A percentile compares a stretch with the other conserved stretches of the same genome.
phyloP scores from a whole-genome alignment of 139 green algal species.

The Chlamydomonas incerta region DNA sequence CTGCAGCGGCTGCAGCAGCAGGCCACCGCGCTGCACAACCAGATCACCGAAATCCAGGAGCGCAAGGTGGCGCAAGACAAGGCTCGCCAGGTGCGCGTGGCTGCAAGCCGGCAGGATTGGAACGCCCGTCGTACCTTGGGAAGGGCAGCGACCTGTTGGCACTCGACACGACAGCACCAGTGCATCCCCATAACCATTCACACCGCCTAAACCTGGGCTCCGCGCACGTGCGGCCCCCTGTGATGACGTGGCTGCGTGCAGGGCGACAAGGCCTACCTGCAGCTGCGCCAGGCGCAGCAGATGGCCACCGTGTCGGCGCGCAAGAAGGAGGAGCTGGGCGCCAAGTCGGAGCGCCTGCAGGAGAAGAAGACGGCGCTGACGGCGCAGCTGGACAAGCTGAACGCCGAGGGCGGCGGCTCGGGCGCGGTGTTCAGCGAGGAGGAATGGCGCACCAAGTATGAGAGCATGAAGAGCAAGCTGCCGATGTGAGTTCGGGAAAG shows the following conservation, averaged over 20 bases:
- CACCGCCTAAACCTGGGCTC: no score
- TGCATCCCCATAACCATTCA: no score
- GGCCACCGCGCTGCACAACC: slow-evolving; percentile 55
- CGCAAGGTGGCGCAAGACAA: slow-evolving; percentile 45
- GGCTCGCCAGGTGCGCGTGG: slow-evolving; percentile 32
- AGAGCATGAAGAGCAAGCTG: slow-evolving; percentile 65
- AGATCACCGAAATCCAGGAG: slow-evolving; percentile 61
- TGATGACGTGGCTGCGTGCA: no score
- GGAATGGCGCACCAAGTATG: slow-evolving; percentile 69
- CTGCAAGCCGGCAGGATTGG: no score
- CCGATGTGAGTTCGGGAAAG: slow-evolving; percentile 40
- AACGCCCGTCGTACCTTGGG: no score
- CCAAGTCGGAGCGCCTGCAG: slow-evolving; percentile 60
- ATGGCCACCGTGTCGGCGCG: slow-evolving; percentile 58
- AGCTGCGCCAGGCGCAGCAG: slow-evolving; percentile 71
- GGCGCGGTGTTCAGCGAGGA: slow-evolving; percentile 53
- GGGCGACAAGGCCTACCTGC: slow-evolving; percentile 66
- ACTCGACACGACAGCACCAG: no score
- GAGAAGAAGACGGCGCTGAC: slow-evolving; percentile 62
- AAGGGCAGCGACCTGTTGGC: no score
- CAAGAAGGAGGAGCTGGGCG: slow-evolving; percentile 58
- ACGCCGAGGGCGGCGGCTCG: slow-evolving; percentile 34
- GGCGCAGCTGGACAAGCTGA: slow-evolving; percentile 60
- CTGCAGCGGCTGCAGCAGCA: slow-evolving; percentile 63
- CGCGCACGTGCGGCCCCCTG: no score